Conservation (phyloP, 2,329 filamentous ascomycete species). For the Trichoderma cornu-damae region DNA sequence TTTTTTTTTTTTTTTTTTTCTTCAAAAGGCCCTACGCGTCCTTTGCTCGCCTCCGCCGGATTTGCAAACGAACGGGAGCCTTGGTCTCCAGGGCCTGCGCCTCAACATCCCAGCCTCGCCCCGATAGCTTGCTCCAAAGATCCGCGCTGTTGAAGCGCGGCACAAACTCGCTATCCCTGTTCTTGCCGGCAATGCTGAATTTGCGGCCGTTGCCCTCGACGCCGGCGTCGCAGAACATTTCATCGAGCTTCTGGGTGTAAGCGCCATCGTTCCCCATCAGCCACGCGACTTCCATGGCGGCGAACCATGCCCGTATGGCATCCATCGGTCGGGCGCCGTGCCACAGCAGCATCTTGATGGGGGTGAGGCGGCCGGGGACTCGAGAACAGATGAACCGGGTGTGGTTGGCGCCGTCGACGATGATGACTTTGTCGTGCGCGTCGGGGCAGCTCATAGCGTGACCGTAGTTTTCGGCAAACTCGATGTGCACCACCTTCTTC, state of each 20-base stretch:
- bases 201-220: slow-evolving; percentile 6
- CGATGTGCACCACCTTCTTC: slow-evolving; percentile 34
- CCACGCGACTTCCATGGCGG: slow-evolving; percentile 36
- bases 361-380: slow-evolving; percentile 19
- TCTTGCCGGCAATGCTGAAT: slow-evolving; percentile 2
- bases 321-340: slow-evolving; percentile 28
- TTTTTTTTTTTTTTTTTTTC: neutral
- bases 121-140: slow-evolving; percentile 29
- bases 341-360: slow-evolving; percentile 36
- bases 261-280: slow-evolving; percentile 24
- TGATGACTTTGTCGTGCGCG: slow-evolving; percentile 21
- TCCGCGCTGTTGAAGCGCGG: slow-evolving; percentile 22
- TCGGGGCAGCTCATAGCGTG: slow-evolving; percentile 30
- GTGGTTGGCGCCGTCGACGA: slow-evolving; percentile 29
- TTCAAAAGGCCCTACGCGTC: slow-evolving; percentile 21
- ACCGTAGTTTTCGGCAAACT: slow-evolving; percentile 39
- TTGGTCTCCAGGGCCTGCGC: slow-evolving; percentile 36
- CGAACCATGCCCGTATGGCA: slow-evolving; percentile 35
- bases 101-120: slow-evolving; percentile 34
- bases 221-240: slow-evolving; percentile 7
- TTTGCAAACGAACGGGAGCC: slow-evolving; percentile 32
- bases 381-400: slow-evolving; percentile 30
- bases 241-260: slow-evolving; percentile 24
- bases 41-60: slow-evolving; percentile 26
- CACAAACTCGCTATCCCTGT: slow-evolving; percentile 20